Percentiles rank a stretch among this genome's conserved stretches.
Conservation (phyloP, 192 early-diverging fungal genomes). For the Geosiphon pyriformis region DNA sequence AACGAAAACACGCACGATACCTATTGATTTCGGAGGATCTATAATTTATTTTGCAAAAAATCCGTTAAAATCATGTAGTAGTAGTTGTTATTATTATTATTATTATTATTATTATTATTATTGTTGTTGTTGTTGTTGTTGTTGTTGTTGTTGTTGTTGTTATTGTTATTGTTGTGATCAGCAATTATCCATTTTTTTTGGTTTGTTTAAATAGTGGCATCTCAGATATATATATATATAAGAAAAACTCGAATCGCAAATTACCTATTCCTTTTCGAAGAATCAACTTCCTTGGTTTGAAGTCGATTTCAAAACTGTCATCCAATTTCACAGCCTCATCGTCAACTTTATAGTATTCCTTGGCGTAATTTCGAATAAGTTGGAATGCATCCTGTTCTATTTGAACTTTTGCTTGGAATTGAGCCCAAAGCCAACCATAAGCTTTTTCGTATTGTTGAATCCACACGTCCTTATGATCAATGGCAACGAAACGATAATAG, state of each 20-base stretch:
- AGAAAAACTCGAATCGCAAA: too few species aligned
- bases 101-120: too few species aligned
- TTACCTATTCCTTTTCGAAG: too few species aligned
- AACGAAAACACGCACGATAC: conserved; percentile 69
- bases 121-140: too few species aligned
- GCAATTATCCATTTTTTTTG: too few species aligned
- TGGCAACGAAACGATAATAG: conserved; percentile 11
- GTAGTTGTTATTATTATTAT: too few species aligned
- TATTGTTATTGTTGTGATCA: too few species aligned
- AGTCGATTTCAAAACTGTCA: not conserved
- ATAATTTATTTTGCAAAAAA: not conserved
- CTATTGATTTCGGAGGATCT: conserved; percentile 44
- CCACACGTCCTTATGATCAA: conserved; percentile 13
- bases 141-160: too few species aligned
- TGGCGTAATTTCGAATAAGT: conserved; percentile 3
- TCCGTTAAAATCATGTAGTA: too few species aligned
- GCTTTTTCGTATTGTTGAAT: not conserved
- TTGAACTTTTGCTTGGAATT: conserved; percentile 10
- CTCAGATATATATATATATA: too few species aligned
- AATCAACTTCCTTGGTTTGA: not conserved
- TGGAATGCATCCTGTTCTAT: conserved; percentile 13
- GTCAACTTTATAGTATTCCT: conserved; percentile 1
- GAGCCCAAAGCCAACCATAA: conserved; percentile 21
- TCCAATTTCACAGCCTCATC: conserved; percentile 4
- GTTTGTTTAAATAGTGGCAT: too few species aligned